These are phyloP conservation scores for Madurella mycetomatis DNA, from an alignment of 2,329 filamentous ascomycete genomes.

Conservation along the genomic window DNA sequence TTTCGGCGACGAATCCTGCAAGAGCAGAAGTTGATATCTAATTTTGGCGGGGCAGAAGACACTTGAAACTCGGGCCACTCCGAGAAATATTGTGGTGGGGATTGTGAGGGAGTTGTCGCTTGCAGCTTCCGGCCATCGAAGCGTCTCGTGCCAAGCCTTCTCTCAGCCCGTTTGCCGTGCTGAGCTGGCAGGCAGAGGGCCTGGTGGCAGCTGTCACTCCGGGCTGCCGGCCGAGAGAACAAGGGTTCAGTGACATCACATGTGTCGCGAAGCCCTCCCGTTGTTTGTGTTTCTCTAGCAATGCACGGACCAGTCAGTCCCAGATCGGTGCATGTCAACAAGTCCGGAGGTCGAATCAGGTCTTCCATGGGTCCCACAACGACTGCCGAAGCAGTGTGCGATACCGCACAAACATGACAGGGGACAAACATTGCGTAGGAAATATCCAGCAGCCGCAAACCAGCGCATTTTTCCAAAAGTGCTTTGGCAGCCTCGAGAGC, in stretches of 20 bases:
- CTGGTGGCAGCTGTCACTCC: slow-evolving; percentile 15
- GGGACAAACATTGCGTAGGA: background rate
- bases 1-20: too few species aligned
- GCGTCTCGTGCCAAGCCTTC: too few species aligned
- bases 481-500: background rate
- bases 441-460: background rate
- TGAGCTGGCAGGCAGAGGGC: background rate
- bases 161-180: background rate
- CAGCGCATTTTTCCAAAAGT: background rate
- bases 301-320: slow-evolving; percentile 13
- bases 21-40: too few species aligned
- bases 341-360: slow-evolving; percentile 12
- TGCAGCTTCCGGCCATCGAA: too few species aligned
- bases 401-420: slow-evolving; percentile 7
- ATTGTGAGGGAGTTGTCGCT: slow-evolving; percentile 7
- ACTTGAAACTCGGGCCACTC: slow-evolving; percentile 2
- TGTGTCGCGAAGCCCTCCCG: background rate
- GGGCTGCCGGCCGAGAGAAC: slow-evolving; percentile 8
- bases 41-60: background rate
- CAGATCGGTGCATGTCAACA: slow-evolving; percentile 23
- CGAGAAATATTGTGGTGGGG: background rate
- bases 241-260: slow-evolving; percentile 21
- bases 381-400: background rate
- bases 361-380: background rate
- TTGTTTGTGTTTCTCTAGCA: slow-evolving; percentile 23